phyloP scores from a whole-genome alignment of 208 protist species.

The Acanthamoeba divionensis region DNA sequence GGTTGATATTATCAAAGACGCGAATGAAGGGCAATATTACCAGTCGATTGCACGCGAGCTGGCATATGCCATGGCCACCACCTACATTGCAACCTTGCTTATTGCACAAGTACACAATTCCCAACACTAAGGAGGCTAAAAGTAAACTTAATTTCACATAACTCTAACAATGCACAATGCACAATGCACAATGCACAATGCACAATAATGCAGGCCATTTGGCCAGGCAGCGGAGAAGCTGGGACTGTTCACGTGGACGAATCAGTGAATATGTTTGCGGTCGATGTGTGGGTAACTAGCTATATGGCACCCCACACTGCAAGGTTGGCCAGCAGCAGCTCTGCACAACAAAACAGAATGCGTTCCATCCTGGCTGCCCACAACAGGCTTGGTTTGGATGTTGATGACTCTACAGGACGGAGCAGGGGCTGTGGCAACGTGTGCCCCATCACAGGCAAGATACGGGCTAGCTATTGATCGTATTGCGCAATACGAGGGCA shows the following conservation, averaged over 20 bases:
- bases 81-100: constrained; percentile 40
- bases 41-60: constrained; percentile 44
- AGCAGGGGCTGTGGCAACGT: constrained; percentile 14
- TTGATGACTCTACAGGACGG: not conserved
- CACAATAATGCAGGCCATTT: too few relatives aligned
- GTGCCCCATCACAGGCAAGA: constrained; percentile 51
- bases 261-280: not conserved
- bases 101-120: not conserved
- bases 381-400: not conserved
- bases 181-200: too few relatives aligned
- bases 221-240: not conserved
- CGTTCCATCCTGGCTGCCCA: too few relatives aligned
- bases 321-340: too few relatives aligned
- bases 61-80: constrained; percentile 3
- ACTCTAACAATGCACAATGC: too few relatives aligned
- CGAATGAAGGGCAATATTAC: not conserved
- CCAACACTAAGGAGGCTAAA: too few relatives aligned
- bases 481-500: too few relatives aligned
- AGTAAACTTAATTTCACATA: too few relatives aligned
- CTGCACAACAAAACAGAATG: too few relatives aligned
- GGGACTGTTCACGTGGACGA: not conserved
- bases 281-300: not conserved
- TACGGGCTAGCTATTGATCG: constrained; percentile 44
- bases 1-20: not conserved
- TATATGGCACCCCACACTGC: not conserved